phyloP scores from a whole-genome alignment of 1,139 yeast genomes.

The Yamadazyma buinensis region DNA sequence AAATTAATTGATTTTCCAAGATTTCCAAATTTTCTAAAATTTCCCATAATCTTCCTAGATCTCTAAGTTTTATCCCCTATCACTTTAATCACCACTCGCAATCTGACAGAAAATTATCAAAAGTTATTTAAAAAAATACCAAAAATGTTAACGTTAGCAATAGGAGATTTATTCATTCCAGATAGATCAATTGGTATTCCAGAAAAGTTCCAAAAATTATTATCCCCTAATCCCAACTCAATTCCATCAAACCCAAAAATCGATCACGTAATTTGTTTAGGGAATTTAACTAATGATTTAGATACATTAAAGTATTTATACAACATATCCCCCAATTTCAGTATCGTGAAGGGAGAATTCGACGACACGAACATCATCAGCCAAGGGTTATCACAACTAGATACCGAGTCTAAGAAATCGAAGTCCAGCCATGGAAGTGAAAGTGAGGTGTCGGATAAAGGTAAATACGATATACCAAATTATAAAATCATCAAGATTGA shows the following conservation, averaged over 20 bases:
- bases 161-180: conserved; percentile 89
- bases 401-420: background rate
- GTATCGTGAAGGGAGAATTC: conserved; percentile 77
- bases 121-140: too few relatives aligned
- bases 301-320: conserved; percentile 63
- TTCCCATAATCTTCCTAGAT: too few relatives aligned
- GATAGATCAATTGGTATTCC: conserved; percentile 69
- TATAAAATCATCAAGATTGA: conserved; percentile 67
- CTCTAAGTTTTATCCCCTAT: too few relatives aligned
- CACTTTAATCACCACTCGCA: background rate
- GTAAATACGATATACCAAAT: conserved; percentile 50
- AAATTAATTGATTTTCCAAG: background rate
- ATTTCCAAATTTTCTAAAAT: background rate
- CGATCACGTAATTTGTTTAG: conserved; percentile 78
- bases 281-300: conserved; percentile 73
- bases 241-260: conserved; percentile 62
- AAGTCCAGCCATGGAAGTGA: too few relatives aligned
- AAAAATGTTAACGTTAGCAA: conserved; percentile 76
- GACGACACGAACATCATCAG: conserved; percentile 35
- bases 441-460: too few relatives aligned
- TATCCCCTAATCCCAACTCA: conserved; percentile 47
- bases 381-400: conserved; percentile 28
- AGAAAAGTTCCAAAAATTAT: conserved; percentile 61
- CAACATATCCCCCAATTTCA: conserved; percentile 66
- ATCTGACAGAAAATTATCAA: too few relatives aligned